phyloP scores from a whole-genome alignment of 2,329 filamentous ascomycete genomes.

The Fusarium liriodendri region DNA sequence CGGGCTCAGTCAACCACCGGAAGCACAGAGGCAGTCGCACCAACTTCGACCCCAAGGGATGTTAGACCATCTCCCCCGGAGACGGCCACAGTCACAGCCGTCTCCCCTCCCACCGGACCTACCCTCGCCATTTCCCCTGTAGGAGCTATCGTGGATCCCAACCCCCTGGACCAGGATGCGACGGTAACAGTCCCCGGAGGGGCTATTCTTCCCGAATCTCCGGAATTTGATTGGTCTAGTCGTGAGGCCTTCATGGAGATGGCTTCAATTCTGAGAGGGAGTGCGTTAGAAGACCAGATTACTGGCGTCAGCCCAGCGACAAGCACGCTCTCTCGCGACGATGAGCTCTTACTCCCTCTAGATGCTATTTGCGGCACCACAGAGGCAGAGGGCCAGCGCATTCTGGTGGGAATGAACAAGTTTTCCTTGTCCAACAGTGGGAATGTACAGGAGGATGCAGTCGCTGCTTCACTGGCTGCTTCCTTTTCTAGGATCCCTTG shows the following conservation, averaged over 20 bases:
- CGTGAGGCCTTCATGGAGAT: background rate
- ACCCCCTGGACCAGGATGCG: background rate
- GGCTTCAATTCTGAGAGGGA: background rate
- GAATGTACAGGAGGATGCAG: background rate
- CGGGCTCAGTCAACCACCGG: background rate
- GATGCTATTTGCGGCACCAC: background rate
- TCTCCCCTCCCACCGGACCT: background rate
- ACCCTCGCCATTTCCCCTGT: background rate
- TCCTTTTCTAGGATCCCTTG: background rate
- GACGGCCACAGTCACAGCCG: background rate
- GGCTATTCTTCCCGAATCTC: background rate
- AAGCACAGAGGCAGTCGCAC: background rate
- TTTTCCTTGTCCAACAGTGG: background rate
- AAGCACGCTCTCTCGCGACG: background rate
- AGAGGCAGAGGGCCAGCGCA: background rate
- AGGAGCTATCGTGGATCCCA: background rate
- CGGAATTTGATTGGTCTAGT: background rate
- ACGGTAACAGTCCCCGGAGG: background rate
- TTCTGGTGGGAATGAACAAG: background rate
- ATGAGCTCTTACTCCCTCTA: background rate
- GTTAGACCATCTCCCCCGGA: background rate
- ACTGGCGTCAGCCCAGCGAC: background rate
- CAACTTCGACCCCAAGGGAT: background rate
- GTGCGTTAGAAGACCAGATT: background rate
- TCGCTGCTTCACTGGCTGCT: background rate